Evolutionary conservation across 139 green algal species (phyloP), one percentile per base, ranked within the genome.

Genomic region (Closterium sp.): DNA sequence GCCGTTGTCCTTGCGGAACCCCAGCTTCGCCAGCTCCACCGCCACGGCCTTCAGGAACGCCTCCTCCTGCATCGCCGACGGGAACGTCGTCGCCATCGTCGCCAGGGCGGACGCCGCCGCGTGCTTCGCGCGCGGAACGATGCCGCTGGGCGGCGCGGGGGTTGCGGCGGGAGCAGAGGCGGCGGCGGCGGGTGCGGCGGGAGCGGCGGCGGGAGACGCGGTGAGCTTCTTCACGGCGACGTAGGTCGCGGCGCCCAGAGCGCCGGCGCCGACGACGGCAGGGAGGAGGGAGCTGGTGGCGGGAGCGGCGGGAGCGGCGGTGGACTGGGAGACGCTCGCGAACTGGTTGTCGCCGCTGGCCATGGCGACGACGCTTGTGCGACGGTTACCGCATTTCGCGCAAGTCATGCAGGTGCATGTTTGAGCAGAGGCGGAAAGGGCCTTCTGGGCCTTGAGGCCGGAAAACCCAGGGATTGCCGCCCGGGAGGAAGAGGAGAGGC

Each of bases 1-100:
- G 85, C 85, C n/a, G 85, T 87, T 87, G 85, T 87, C 85, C 85
- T 31, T 87, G 85, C 85, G 85, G 85, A 87, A 87, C n/a, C 85
- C 85, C 28, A 87, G 85, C 28, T 87, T 87, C 28, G 28, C 28
- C 28, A 87, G 85, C 85, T 87, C 28, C n/a, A 31, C 85, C 9
- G 85, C 85, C 85, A 31, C 28, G 21, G 85, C 85, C 85, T 87
- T 87, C 28, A 87, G 28, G 22, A 87, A 87, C 28, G 85, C n/a
- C 85, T 87, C 85, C 85, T 87, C 85, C 28, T 87, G 85, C 85
- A 87, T 87, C n/a, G 85, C 85, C 28, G n/a, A 21, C 28, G 85
- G 85, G 85, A 87, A 87, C 10, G 85, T 31, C 28, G 85, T 24
- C 28, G 85, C 85, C 85, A 87, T 87, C 85, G 85, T 87, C 28